Conservation (phyloP, 257 asterid genomes). For the Datura wrightii region DNA sequence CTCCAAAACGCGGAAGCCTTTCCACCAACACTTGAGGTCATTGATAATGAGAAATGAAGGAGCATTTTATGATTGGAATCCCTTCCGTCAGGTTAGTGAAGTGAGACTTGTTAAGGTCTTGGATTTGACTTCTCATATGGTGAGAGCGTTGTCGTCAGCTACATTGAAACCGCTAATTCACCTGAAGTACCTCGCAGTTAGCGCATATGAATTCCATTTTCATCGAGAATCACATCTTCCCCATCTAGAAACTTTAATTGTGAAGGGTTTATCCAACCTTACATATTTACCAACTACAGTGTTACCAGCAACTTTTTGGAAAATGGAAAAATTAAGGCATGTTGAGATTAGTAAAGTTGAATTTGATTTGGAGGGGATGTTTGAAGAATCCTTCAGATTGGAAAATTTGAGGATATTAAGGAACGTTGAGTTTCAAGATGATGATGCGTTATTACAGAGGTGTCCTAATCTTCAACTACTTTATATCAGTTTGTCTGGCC, state of each 20-base stretch:
- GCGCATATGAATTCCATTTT: neutral
- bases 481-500: neutral
- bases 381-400: neutral
- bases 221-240: too few species aligned
- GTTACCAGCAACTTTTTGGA: neutral
- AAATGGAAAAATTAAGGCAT: neutral
- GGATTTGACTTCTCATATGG: neutral
- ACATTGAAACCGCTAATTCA: neutral
- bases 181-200: neutral
- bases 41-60: neutral
- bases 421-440: neutral
- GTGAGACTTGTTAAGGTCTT: neutral
- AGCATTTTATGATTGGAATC: neutral
- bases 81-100: neutral
- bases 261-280: neutral
- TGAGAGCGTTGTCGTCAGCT: neutral
- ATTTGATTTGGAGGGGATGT: neutral
- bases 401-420: neutral
- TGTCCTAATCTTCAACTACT: neutral
- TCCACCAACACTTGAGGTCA: neutral
- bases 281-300: too few species aligned
- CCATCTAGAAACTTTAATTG: neutral
- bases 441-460: neutral
- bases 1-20: neutral
- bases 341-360: neutral